Conservation (phyloP, 805 yeast species). For the Jamesozyma lodderae region DNA sequence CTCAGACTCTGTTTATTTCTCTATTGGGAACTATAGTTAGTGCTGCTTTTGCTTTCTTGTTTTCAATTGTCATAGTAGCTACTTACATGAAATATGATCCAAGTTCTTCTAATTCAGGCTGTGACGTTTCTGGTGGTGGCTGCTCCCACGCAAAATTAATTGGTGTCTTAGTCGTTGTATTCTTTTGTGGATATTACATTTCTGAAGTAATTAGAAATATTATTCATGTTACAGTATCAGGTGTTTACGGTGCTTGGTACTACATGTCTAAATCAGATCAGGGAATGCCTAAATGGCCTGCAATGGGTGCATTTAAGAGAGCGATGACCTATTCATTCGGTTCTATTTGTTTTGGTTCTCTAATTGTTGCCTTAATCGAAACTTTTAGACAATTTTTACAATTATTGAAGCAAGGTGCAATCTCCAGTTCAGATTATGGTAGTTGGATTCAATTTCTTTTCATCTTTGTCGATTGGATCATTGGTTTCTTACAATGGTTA, state of each 20-base stretch:
- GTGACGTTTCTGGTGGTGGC: constrained; percentile 42
- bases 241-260: constrained; percentile 88
- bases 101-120: constrained; percentile 41
- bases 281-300: constrained; percentile 73
- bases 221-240: constrained; percentile 73
- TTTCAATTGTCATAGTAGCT: constrained; percentile 61
- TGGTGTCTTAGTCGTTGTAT: constrained; percentile 61
- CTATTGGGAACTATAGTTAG: constrained; percentile 49
- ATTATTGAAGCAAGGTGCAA: constrained; percentile 43
- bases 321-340: constrained; percentile 85
- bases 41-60: constrained; percentile 56
- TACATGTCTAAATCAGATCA: constrained; percentile 67
- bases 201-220: constrained; percentile 76
- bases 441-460: constrained; percentile 45
- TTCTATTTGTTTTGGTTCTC: constrained; percentile 77
- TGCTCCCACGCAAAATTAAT: constrained; percentile 53
- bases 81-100: constrained; percentile 72
- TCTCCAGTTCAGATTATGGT: constrained; percentile 34
- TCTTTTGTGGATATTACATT: constrained; percentile 76
- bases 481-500: constrained; percentile 66
- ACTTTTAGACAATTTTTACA: constrained; percentile 48
- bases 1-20: constrained; percentile 57
- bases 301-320: constrained; percentile 68
- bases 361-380: constrained; percentile 64
- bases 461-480: constrained; percentile 47